These are phyloP conservation scores for Colletotrichum sp. DNA, from an alignment of 2,329 filamentous ascomycete genomes.

Conservation along the genomic window DNA sequence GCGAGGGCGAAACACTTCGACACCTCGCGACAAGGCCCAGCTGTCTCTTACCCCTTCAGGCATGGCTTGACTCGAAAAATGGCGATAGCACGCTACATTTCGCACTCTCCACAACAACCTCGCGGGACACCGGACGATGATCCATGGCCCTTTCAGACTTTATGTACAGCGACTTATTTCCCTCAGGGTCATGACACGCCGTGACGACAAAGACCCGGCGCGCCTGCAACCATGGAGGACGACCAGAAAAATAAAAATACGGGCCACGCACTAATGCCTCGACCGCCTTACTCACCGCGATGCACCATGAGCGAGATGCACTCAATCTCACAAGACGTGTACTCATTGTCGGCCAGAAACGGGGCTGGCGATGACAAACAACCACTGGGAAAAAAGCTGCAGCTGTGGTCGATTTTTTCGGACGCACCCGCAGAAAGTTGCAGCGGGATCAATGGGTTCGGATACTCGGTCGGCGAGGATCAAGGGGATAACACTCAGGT, in stretches of 20 bases:
- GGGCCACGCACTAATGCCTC: neutral
- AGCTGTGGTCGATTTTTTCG: neutral
- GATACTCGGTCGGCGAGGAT: constrained; percentile 3
- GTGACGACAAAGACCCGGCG: neutral
- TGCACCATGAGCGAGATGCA: neutral
- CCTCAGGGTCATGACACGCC: neutral
- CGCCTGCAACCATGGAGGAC: neutral
- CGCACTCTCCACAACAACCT: neutral
- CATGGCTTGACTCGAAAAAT: constrained; percentile 20
- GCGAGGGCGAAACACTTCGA: constrained; percentile 13
- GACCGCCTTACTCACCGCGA: neutral
- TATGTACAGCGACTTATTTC: constrained; percentile 6
- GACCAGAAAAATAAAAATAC: neutral
- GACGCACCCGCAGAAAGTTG: neutral
- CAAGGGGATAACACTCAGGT: constrained; percentile 1
- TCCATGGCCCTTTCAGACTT: constrained; percentile 17
- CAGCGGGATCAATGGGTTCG: neutral
- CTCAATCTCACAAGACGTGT: neutral
- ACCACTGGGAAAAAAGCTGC: neutral
- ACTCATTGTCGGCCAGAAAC: neutral
- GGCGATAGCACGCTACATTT: constrained; percentile 12
- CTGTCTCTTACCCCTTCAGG: constrained; percentile 4
- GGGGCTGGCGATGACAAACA: neutral
- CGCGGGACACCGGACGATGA: constrained; percentile 13
- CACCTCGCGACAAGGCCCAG: constrained; percentile 11